Evolutionary conservation across 192 early-diverging fungal species (phyloP).

Genomic region (Pilaira anomala): DNA sequence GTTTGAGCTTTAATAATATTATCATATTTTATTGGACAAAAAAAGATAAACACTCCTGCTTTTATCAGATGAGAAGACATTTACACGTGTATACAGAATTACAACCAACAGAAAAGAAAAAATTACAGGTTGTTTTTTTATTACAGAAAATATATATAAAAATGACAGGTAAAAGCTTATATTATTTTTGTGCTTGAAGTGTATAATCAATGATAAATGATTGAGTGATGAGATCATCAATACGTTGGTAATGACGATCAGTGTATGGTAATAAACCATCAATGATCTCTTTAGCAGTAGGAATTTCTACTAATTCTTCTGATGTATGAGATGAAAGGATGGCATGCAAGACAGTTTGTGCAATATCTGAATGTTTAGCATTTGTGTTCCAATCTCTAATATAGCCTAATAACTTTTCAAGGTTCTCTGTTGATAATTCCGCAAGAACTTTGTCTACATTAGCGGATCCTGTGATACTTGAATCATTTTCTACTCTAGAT

Average conservation of each 20-base stretch:
- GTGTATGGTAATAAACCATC: conserved; percentile 86
- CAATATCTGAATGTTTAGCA: conserved; percentile 68
- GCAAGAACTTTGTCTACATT: conserved; percentile 70
- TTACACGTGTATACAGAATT: no score
- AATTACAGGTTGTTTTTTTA: no score
- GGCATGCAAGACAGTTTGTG: conserved; percentile 80
- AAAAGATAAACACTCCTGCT: no score
- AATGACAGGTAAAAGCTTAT: no score
- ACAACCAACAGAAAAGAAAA: no score
- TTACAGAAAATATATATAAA: no score
- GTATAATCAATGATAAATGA: conserved; percentile 90
- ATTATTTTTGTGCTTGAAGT: conserved; percentile 58
- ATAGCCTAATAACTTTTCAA: conserved; percentile 78
- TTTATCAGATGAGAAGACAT: no score
- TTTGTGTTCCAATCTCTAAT: conserved; percentile 97
- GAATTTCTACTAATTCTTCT: conserved; percentile 68
- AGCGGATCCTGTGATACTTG: conserved; percentile 56
- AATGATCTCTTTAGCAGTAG: conserved; percentile 79
- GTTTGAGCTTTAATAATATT: no score
- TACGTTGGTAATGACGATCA: conserved; percentile 83
- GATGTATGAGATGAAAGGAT: conserved; percentile 66
- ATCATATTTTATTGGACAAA: no score
- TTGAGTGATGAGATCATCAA: conserved; percentile 73
- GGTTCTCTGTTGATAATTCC: conserved; percentile 60
- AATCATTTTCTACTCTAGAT: conserved; percentile 46